These are phyloP conservation scores for Neopestalotiopsis clavispora DNA, from an alignment of 2,329 filamentous ascomycete genomes.

Conservation along the genomic window DNA sequence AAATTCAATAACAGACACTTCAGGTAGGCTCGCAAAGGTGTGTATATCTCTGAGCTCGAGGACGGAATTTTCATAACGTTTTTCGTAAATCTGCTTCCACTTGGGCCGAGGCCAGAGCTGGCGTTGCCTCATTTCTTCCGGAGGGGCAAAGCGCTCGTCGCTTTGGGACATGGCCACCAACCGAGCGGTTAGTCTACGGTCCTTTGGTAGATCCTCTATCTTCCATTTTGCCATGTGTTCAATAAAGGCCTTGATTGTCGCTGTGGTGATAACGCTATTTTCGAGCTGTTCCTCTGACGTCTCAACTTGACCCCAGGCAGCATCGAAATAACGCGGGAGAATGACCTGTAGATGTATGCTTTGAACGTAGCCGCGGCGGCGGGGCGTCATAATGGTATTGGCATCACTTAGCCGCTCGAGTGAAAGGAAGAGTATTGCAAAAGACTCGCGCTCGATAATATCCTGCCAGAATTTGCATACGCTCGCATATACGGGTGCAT, in stretches of 20 bases:
- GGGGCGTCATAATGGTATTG: not conserved
- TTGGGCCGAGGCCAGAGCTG: not conserved
- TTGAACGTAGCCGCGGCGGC: not conserved
- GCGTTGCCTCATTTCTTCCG: not conserved
- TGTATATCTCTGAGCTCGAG: not conserved
- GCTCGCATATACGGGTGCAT: not conserved
- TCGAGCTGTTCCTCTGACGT: not conserved
- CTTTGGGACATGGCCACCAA: not conserved
- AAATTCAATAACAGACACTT: not conserved
- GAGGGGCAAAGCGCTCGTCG: not conserved
- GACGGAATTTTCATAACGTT: not conserved
- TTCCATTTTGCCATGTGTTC: not conserved
- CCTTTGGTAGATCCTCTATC: not conserved
- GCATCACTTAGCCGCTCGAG: not conserved
- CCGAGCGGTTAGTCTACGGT: not conserved
- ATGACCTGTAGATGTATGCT: not conserved
- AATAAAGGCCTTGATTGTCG: not conserved
- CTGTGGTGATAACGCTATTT: not conserved
- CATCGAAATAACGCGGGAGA: not conserved
- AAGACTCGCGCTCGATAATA: not conserved
- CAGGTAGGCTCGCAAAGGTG: not conserved
- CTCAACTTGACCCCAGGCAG: not conserved
- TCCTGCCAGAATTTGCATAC: not conserved
- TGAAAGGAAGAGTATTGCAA: not conserved
- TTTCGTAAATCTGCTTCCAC: not conserved